phyloP scores from a whole-genome alignment of 2,329 filamentous ascomycete species.

The Calonectria hawksworthii region DNA sequence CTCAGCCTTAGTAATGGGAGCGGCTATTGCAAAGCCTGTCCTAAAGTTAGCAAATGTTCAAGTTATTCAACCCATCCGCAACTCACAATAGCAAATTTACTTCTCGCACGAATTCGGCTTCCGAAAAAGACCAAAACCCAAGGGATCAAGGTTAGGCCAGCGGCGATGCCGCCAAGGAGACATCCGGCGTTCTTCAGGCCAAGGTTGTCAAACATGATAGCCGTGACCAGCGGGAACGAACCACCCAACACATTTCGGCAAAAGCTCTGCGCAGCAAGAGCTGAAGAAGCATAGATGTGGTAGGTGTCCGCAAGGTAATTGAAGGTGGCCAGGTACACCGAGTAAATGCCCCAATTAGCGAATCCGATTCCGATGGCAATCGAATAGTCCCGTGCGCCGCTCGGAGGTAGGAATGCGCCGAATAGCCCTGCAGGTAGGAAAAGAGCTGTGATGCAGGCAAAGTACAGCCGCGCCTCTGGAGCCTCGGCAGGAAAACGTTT shows the following conservation, averaged over 20 bases:
- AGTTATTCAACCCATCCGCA: neutral
- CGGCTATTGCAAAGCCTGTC: constrained; percentile 38
- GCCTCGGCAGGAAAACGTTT: constrained; percentile 63
- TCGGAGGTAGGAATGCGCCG: constrained; percentile 50
- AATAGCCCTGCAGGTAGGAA: constrained; percentile 86
- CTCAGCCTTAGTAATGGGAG: neutral
- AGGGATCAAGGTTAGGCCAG: constrained; percentile 81
- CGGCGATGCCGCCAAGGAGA: constrained; percentile 80
- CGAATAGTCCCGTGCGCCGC: constrained; percentile 43
- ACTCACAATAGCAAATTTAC: constrained; percentile 79
- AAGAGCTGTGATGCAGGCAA: constrained; percentile 81
- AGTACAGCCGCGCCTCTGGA: constrained; percentile 87
- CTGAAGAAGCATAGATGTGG: constrained; percentile 86
- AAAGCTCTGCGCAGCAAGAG: constrained; percentile 87
- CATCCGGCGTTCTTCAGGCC: constrained; percentile 80
- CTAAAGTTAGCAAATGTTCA: neutral
- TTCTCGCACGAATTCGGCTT: constrained; percentile 79
- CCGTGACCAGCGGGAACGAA: constrained; percentile 83
- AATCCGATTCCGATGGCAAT: constrained; percentile 74
- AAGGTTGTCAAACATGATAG: constrained; percentile 79
- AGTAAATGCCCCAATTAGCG: constrained; percentile 88
- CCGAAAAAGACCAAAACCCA: constrained; percentile 89
- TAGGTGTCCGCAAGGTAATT: constrained; percentile 95
- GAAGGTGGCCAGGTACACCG: constrained; percentile 89
- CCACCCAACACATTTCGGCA: constrained; percentile 89